Conservation (phyloP, 1,284 basidiomycete genomes). For the Ustilago loliicola region DNA sequence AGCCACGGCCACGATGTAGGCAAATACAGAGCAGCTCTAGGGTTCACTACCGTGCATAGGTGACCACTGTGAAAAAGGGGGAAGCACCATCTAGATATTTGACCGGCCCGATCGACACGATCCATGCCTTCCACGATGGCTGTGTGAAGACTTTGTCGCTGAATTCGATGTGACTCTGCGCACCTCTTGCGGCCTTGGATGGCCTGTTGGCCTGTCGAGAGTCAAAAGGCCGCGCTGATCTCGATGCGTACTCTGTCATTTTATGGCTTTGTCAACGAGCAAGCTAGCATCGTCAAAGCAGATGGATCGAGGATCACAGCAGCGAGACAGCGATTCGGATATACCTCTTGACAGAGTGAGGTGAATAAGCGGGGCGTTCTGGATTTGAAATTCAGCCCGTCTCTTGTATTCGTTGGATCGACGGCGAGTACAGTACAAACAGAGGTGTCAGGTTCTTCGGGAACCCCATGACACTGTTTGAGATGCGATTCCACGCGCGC, state of each 20-base stretch:
- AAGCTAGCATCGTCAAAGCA: background rate
- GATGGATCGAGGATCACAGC: background rate
- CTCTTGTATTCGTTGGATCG: background rate
- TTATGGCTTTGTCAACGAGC: background rate
- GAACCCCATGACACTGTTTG: background rate
- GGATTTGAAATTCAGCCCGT: conserved; percentile 7
- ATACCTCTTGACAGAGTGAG: background rate
- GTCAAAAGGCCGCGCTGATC: background rate
- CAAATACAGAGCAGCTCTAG: too few relatives aligned
- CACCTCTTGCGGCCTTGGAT: too few relatives aligned
- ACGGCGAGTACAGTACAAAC: background rate
- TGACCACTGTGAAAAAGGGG: too few relatives aligned
- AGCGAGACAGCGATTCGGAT: conserved; percentile 8
- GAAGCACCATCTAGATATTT: too few relatives aligned
- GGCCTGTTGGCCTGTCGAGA: too few relatives aligned
- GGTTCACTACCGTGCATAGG: too few relatives aligned
- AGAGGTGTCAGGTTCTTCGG: background rate
- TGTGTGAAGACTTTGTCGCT: too few relatives aligned
- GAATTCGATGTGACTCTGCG: too few relatives aligned
- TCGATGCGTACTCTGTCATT: background rate
- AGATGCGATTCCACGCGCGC: conserved; percentile 5
- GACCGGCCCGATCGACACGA: too few relatives aligned
- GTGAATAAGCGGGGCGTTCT: conserved; percentile 1
- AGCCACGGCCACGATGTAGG: too few relatives aligned
- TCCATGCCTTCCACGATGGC: too few relatives aligned